Evolutionary conservation across 129 eudicot species (phyloP).

Genomic region (Tagetes erecta): DNA sequence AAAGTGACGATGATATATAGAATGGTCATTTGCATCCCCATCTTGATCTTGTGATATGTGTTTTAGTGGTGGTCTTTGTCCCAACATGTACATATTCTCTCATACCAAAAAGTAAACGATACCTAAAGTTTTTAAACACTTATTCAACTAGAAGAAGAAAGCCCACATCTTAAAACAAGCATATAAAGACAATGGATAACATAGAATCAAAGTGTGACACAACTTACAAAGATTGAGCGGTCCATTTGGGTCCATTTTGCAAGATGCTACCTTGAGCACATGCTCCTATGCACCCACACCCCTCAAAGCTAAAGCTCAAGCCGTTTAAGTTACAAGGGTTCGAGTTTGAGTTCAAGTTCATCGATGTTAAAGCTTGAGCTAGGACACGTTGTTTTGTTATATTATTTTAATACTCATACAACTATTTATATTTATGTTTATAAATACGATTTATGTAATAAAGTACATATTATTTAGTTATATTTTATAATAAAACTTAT

Average conservation of each 20-base stretch:
- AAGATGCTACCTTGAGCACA: slow-evolving; percentile 15
- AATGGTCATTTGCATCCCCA: slow-evolving; percentile 18
- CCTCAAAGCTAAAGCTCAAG: background rate
- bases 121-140: background rate
- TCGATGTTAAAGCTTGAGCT: too few species aligned
- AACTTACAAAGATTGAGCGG: slow-evolving; percentile 31
- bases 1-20: slow-evolving; percentile 18
- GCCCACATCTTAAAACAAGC: slow-evolving; percentile 1
- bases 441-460: too few species aligned
- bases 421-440: too few species aligned
- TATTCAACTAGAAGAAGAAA: background rate
- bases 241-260: slow-evolving; percentile 34
- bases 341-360: background rate
- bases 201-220: slow-evolving; percentile 15
- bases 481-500: too few species aligned
- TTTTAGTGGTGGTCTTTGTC: slow-evolving; percentile 14
- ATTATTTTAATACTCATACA: too few species aligned
- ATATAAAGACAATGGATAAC: slow-evolving; percentile 2
- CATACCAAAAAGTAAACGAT: slow-evolving; percentile 19
- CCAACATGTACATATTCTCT: background rate
- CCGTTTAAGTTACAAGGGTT: background rate
- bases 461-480: too few species aligned
- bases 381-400: too few species aligned
- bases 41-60: background rate
- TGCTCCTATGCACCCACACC: slow-evolving; percentile 19